Conservation (phyloP, 345 rosid species). For the Excoecaria agallocha region DNA sequence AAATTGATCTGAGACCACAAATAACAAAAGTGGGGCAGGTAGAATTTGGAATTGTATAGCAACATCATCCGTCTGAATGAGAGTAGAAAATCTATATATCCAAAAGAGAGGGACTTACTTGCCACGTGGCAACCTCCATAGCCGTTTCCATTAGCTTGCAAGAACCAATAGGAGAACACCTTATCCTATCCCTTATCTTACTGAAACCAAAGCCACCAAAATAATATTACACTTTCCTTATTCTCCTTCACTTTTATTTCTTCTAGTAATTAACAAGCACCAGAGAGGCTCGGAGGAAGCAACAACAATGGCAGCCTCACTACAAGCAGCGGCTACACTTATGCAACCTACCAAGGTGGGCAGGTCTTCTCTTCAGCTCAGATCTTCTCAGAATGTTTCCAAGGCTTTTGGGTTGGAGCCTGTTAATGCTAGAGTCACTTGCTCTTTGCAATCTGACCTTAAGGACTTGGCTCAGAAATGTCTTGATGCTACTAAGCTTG, state of each 20-base stretch:
- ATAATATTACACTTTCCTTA: background rate
- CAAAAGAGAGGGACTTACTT: background rate
- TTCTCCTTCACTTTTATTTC: no score
- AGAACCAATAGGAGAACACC: constrained; percentile 62
- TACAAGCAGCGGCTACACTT: constrained; percentile 84
- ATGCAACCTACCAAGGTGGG: constrained; percentile 72
- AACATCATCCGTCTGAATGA: constrained; percentile 25
- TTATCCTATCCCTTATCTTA: constrained; percentile 76
- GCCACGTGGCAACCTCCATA: constrained; percentile 53
- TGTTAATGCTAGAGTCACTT: constrained; percentile 54
- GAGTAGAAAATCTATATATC: constrained; percentile 37
- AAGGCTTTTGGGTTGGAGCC: constrained; percentile 63
- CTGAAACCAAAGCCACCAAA: constrained; percentile 40
- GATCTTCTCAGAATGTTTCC: constrained; percentile 47
- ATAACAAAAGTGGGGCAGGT: background rate
- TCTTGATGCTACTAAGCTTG: constrained; percentile 67
- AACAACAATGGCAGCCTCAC: constrained; percentile 68
- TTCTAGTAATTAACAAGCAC: background rate
- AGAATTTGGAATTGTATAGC: background rate
- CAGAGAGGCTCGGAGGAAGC: no score
- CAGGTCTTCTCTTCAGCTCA: constrained; percentile 41
- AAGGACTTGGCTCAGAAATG: constrained; percentile 74
- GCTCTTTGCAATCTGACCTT: constrained; percentile 66
- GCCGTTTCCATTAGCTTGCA: constrained; percentile 28
- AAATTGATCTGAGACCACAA: background rate